A percentile compares a stretch with the other conserved stretches of the same genome.
phyloP scores from a whole-genome alignment of 441 rosid species.

The Syzygium syzygioides region DNA sequence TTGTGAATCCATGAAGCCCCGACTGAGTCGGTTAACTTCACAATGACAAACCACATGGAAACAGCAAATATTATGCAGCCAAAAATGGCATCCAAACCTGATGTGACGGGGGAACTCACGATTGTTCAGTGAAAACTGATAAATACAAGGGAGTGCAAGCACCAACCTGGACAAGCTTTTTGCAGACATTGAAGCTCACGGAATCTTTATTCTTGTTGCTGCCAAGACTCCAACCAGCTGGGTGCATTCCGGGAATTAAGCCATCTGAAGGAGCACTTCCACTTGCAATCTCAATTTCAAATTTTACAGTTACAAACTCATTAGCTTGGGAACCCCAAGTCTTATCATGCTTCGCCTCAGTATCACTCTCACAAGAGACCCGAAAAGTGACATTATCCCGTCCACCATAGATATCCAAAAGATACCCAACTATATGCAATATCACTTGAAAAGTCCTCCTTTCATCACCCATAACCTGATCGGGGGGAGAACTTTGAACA shows the following conservation, averaged over 20 bases:
- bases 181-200: slow-evolving; percentile 57
- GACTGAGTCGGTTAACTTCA: neutral
- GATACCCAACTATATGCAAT: slow-evolving; percentile 66
- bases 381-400: slow-evolving; percentile 36
- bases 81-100: neutral
- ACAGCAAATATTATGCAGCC: neutral
- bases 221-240: slow-evolving; percentile 22
- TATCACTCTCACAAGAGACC: slow-evolving; percentile 29
- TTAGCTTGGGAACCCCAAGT: slow-evolving; percentile 32
- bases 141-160: neutral
- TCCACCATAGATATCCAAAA: slow-evolving; percentile 43
- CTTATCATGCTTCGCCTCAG: slow-evolving; percentile 36
- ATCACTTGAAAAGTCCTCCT: slow-evolving; percentile 70
- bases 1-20: neutral
- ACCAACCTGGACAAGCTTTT: slow-evolving; percentile 67
- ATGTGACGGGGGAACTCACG: neutral
- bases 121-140: neutral
- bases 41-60: neutral
- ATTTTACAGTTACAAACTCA: slow-evolving; percentile 37
- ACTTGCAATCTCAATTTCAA: slow-evolving; percentile 52
- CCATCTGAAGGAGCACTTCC: slow-evolving; percentile 25
- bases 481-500: slow-evolving; percentile 51
- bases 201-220: slow-evolving; percentile 43
- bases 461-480: slow-evolving; percentile 60
- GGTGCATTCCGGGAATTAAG: slow-evolving; percentile 17